Evolutionary conservation across 1,139 yeast genomes (phyloP).

Genomic region (Blastobotrys aristatus): DNA sequence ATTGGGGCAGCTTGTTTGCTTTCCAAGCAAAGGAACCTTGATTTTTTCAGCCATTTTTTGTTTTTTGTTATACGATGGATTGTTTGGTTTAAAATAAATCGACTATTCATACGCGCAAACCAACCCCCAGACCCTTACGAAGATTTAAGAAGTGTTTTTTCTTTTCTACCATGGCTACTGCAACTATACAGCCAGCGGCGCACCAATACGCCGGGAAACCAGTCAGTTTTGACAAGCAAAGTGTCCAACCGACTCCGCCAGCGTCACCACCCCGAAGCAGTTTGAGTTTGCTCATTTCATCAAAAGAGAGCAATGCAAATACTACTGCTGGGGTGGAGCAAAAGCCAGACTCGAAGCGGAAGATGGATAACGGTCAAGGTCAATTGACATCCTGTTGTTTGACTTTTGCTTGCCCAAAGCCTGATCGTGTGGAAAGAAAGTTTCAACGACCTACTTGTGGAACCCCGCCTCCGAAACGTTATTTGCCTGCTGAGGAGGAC

Average conservation of each 20-base stretch:
- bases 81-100: no score
- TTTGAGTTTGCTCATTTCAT: not conserved
- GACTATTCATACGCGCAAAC: no score
- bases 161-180: no score
- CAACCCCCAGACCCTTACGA: no score
- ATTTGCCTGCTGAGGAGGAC: constrained; percentile 1
- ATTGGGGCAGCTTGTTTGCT: not conserved
- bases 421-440: constrained; percentile 8
- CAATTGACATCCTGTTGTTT: constrained; percentile 7
- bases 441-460: constrained; percentile 8
- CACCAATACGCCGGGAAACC: not conserved
- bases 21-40: not conserved
- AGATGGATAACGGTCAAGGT: not conserved
- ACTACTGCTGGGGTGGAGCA: not conserved
- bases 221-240: not conserved
- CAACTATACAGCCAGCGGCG: not conserved
- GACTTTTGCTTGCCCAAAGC: constrained; percentile 16
- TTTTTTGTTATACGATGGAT: no score
- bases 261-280: constrained; percentile 5
- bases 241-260: constrained; percentile 8
- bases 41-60: no score
- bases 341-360: not conserved
- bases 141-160: no score
- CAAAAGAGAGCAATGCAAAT: not conserved
- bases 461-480: constrained; percentile 9